A percentile compares a stretch with the other conserved stretches of the same genome.
Conservation (phyloP, 768 basidiomycete genomes). For the Boletus reticulatus region DNA sequence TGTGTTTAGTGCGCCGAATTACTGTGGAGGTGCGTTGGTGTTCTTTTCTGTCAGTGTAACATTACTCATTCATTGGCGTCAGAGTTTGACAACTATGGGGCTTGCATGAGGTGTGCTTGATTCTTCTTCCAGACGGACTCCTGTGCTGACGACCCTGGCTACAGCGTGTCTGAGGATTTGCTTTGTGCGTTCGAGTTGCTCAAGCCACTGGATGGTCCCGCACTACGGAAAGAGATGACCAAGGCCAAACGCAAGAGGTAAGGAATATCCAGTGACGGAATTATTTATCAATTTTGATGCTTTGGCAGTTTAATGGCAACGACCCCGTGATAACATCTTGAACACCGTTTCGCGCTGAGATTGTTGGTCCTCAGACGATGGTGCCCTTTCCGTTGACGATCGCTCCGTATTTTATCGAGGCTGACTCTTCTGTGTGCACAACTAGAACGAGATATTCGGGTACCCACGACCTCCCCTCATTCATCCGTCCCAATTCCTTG, state of each 20-base stretch:
- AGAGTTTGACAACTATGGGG: slow-evolving; percentile 96
- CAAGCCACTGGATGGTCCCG: slow-evolving; percentile 92
- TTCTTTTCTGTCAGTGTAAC: not conserved
- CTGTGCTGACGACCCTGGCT: slow-evolving; percentile 14
- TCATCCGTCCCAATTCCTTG: slow-evolving; percentile 16
- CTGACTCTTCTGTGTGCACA: slow-evolving; percentile 21
- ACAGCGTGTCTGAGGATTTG: slow-evolving; percentile 92
- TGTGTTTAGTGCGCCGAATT: slow-evolving; percentile 97
- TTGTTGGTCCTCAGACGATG: slow-evolving; percentile 1
- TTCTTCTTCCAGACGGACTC: not conserved
- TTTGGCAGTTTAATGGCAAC: slow-evolving; percentile 34
- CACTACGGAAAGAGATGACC: slow-evolving; percentile 96
- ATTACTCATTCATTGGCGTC: slow-evolving; percentile 18
- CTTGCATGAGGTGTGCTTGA: slow-evolving; percentile 79
- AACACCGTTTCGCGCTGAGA: slow-evolving; percentile 1
- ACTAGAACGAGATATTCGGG: slow-evolving; percentile 27
- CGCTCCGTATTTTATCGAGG: slow-evolving; percentile 19
- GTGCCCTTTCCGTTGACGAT: slow-evolving; percentile 9
- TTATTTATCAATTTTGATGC: not conserved
- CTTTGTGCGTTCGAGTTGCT: slow-evolving; percentile 97
- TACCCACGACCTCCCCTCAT: slow-evolving; percentile 25
- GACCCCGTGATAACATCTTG: slow-evolving; percentile 22
- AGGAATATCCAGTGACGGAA: not conserved
- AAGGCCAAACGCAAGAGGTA: slow-evolving; percentile 98
- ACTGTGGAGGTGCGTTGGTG: slow-evolving; percentile 81